Evolutionary conservation across 2,329 filamentous ascomycete species (phyloP).

Genomic region (Pyrenophora teres): DNA sequence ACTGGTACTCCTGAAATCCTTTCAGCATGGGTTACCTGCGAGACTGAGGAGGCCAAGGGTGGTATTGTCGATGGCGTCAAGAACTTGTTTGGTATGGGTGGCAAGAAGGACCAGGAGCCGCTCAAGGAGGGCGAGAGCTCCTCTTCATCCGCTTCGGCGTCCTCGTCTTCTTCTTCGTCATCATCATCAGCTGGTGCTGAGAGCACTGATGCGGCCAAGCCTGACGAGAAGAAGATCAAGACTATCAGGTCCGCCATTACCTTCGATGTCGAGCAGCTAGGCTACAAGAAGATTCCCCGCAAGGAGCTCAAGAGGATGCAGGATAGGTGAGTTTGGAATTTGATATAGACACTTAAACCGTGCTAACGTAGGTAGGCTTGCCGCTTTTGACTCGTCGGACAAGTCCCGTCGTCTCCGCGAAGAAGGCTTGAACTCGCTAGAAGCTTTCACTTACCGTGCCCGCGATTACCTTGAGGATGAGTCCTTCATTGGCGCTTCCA

Average conservation of each 20-base stretch:
- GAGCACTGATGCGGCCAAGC: slow-evolving; percentile 56
- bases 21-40: slow-evolving; percentile 81
- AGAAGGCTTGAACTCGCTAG: slow-evolving; percentile 89
- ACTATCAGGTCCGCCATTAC: slow-evolving; percentile 59
- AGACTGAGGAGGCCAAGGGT: slow-evolving; percentile 78
- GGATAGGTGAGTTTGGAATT: slow-evolving; percentile 52
- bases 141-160: slow-evolving; percentile 52
- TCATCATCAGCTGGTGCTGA: slow-evolving; percentile 52
- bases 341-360: neutral
- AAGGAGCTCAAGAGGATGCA: slow-evolving; percentile 65
- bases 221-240: slow-evolving; percentile 55
- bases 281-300: slow-evolving; percentile 62
- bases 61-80: slow-evolving; percentile 92
- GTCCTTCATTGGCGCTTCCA: slow-evolving; percentile 73
- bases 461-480: slow-evolving; percentile 81
- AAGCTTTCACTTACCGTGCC: slow-evolving; percentile 87
- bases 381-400: slow-evolving; percentile 86
- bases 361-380: slow-evolving; percentile 60
- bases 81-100: slow-evolving; percentile 92
- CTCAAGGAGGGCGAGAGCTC: slow-evolving; percentile 60
- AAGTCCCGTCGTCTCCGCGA: slow-evolving; percentile 75
- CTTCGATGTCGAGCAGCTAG: slow-evolving; percentile 52
- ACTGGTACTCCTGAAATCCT: slow-evolving; percentile 80
- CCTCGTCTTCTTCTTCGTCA: slow-evolving; percentile 51
- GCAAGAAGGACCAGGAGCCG: slow-evolving; percentile 79